phyloP scores from a whole-genome alignment of 495 filamentous ascomycete species.

The Penicillium paradoxum region DNA sequence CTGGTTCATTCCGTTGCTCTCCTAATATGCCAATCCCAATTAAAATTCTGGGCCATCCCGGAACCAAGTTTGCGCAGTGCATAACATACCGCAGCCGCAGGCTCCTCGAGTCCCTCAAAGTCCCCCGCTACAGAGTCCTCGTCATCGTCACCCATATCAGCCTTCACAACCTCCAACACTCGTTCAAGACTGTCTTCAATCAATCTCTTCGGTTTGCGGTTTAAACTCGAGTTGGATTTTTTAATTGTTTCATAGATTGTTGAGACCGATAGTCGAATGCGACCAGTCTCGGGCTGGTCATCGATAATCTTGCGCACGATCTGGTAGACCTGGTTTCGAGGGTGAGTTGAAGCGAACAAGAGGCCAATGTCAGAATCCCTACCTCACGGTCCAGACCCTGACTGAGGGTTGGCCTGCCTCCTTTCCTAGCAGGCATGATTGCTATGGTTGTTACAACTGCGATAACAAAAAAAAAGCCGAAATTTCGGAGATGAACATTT shows the following conservation, averaged over 20 bases:
- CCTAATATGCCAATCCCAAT: constrained; percentile 27
- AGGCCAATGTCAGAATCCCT: constrained; percentile 9
- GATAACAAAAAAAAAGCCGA: constrained; percentile 22
- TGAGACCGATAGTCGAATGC: constrained; percentile 50
- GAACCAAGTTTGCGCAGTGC: not conserved
- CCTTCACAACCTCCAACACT: constrained; percentile 67
- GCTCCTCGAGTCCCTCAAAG: constrained; percentile 56
- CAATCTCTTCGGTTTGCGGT: constrained; percentile 69
- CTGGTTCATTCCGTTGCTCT: constrained; percentile 69
- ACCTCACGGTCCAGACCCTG: constrained; percentile 56
- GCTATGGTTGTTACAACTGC: constrained; percentile 6
- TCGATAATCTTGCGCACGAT: constrained; percentile 68
- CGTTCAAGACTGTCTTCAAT: constrained; percentile 84
- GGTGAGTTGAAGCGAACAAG: not conserved
- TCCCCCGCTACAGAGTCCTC: constrained; percentile 58
- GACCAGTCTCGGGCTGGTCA: constrained; percentile 49
- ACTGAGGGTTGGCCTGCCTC: constrained; percentile 45
- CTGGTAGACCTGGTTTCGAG: constrained; percentile 57
- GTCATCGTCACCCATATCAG: constrained; percentile 54
- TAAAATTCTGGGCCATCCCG: not conserved
- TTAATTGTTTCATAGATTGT: constrained; percentile 73
- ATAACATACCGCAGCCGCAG: constrained; percentile 25
- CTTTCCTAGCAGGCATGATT: constrained; percentile 33
- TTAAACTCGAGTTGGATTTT: constrained; percentile 77
- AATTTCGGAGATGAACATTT: constrained; percentile 7